phyloP scores from a whole-genome alignment of 1,284 basidiomycete species.

The Naganishia liquefaciens region DNA sequence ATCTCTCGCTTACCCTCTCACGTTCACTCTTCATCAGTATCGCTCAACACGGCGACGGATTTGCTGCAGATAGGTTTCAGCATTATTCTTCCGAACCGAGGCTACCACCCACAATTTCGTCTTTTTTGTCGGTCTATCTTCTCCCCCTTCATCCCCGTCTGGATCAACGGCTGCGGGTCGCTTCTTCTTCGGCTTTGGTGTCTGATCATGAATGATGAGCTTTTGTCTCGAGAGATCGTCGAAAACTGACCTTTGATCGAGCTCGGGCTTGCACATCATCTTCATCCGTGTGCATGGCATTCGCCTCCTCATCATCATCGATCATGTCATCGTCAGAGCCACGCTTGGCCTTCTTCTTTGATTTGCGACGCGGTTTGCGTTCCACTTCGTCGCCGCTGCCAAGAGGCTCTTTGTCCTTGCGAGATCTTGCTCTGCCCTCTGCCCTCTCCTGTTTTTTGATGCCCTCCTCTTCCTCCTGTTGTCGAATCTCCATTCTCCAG shows the following conservation, averaged over 20 bases:
- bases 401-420: constrained; percentile 33
- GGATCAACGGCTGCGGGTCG: constrained; percentile 39
- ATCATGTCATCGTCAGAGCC: constrained; percentile 40
- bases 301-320: constrained; percentile 35
- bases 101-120: constrained; percentile 37
- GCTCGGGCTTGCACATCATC: constrained; percentile 32
- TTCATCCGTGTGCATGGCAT: constrained; percentile 37
- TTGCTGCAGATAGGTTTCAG: constrained; percentile 19
- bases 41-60: constrained; percentile 32
- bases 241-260: constrained; percentile 36
- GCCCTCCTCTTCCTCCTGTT: constrained; percentile 49
- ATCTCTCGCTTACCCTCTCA: too few species aligned
- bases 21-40: constrained; percentile 29
- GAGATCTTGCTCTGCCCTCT: constrained; percentile 24
- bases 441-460: constrained; percentile 31
- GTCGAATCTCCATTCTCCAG: constrained; percentile 55
- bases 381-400: constrained; percentile 43
- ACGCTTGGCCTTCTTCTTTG: constrained; percentile 41
- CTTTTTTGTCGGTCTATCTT: constrained; percentile 34
- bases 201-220: constrained; percentile 3
- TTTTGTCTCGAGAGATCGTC: background rate
- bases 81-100: background rate
- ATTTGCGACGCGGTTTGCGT: constrained; percentile 36
- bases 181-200: constrained; percentile 41
- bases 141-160: constrained; percentile 43